phyloP scores from a whole-genome alignment of 2,329 filamentous ascomycete species.

The Verruconis gallopava region DNA sequence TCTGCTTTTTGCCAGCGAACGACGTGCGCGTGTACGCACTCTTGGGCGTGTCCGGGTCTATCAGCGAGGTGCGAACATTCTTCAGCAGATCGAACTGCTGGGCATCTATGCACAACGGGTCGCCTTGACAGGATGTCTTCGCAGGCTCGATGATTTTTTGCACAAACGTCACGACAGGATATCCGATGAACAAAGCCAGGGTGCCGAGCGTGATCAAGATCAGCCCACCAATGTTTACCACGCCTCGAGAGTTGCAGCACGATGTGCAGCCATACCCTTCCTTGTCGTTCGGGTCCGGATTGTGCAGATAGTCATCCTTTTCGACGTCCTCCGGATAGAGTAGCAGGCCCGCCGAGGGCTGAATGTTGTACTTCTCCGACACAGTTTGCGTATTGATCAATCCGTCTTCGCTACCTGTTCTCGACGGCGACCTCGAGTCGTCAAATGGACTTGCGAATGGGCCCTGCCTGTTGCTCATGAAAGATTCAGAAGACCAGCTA shows the following conservation, averaged over 20 bases:
- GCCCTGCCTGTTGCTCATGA: conserved; percentile 35
- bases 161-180: conserved; percentile 44
- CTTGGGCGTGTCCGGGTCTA: conserved; percentile 55
- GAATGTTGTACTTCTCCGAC: conserved; percentile 60
- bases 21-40: conserved; percentile 41
- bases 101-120: conserved; percentile 38
- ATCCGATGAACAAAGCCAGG: conserved; percentile 53
- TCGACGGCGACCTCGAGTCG: conserved; percentile 46
- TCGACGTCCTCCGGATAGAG: conserved; percentile 61
- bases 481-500: conserved; percentile 49
- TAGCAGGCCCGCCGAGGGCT: conserved; percentile 51
- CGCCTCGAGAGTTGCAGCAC: conserved; percentile 50
- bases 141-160: conserved; percentile 4
- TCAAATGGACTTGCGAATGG: conserved; percentile 44
- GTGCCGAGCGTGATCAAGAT: conserved; percentile 46
- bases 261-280: conserved; percentile 48
- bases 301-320: conserved; percentile 60
- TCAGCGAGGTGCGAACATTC: conserved; percentile 47
- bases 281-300: conserved; percentile 53
- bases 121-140: conserved; percentile 21
- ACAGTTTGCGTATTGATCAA: conserved; percentile 56
- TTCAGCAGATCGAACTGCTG: conserved; percentile 39
- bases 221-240: conserved; percentile 52
- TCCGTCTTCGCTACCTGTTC: conserved; percentile 47
- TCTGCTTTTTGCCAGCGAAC: conserved; percentile 45